Base-by-base conservation (phyloP, 805 yeast genomes). In the Yamadazyma phyllophila region DNA sequence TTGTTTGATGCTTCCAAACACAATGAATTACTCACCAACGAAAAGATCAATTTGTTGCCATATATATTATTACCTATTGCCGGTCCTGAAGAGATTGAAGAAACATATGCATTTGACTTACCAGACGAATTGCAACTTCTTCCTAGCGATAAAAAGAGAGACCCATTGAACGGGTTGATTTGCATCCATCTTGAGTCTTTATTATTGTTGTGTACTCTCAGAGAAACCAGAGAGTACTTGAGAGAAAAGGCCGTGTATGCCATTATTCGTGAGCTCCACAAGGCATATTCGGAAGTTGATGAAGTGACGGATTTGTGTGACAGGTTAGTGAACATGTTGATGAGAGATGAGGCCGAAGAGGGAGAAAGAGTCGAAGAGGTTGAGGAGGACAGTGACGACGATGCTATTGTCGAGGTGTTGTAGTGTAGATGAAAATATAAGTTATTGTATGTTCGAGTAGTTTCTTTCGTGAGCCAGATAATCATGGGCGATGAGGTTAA, bases 61-160 rank as follows among this genome's bases (percentile, higher is more conserved):
- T 88, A 85, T 56, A 75, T 92, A 17, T 70, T 92, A 47, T 72
- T 87, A 36, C 97, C 97, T 12, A 75, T 94, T 51, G 85, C 92
- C 0, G 80, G 83, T 5, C 87, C 96, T 0, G 88, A 81, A 49
- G 75, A 86, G 44, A 80, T 87, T 47, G 88, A 82, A 39, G 83
- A 79, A 37, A 97, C 91, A 32, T 97, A 94, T 59, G 80, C 85
- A 74, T 84, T 88, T 57, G 82, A 83, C 42, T 76, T 94, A 54
- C 97, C 98, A 2, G 96, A 88, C 24, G 95, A 88, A 58, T 78
- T 92, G 40, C 96, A 88, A 63, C 73, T 87, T 36, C 69, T 89
- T 37, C 85, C 87, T 8, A 81, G 80, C 24, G 91, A 86, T 50
- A 88, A 89, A 62, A 58, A 72, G 54, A 78, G 94, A 54, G 99